Evolutionary conservation across 1,284 basidiomycete genomes (phyloP), one percentile per base, ranked within the genome.

Genomic region (Ustilago vetiveriae): DNA sequence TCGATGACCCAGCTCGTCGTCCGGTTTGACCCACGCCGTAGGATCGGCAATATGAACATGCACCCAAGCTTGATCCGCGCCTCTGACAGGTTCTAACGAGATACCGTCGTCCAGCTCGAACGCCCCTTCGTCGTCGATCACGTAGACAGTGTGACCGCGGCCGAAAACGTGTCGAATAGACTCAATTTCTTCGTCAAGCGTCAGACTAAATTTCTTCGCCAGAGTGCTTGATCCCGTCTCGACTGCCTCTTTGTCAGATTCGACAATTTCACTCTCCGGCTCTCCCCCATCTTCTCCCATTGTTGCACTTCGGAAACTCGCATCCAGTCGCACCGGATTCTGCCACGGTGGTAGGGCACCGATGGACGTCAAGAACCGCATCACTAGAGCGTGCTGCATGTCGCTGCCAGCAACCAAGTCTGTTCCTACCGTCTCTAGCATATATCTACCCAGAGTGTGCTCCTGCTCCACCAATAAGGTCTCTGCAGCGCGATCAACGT

Each of bases 11-110:
- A 80, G 37, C 92, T 95, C 1, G 84, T 76, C 0, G 89, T 87
- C 42, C 0, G 89, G 89, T 16, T 88, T 88, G n/a, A 99, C 84
- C 55, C 89, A 78, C 2, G 90, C 85, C 0, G 92, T 94, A 0
- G 95, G 94, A 81, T 99, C 95, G 8, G 96, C 95, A 51, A 99
- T 86, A 79, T 98, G 95, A 17, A 91, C 85, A 75, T 98, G 95
- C 14, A 96, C 78, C 96, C 96, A 98, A 47, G 65, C 84, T 76
- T 55, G 39, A 0, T 63, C 59, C 13, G 4, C 17, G 8, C 69
- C 57, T 4, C 46, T 3, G 19, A 91, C 40, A 5, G 44, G 42
- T 51, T 77, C 74, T 42, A 98, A 80, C 0, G 94, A 95, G 30
- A 99, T 79, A 1, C 93, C 96, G 81, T 99, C 96, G 76, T 99